These are phyloP conservation scores for Stagonosporopsis chrysanthemi DNA, from an alignment of 2,329 filamentous ascomycete genomes.

Conservation along the genomic window DNA sequence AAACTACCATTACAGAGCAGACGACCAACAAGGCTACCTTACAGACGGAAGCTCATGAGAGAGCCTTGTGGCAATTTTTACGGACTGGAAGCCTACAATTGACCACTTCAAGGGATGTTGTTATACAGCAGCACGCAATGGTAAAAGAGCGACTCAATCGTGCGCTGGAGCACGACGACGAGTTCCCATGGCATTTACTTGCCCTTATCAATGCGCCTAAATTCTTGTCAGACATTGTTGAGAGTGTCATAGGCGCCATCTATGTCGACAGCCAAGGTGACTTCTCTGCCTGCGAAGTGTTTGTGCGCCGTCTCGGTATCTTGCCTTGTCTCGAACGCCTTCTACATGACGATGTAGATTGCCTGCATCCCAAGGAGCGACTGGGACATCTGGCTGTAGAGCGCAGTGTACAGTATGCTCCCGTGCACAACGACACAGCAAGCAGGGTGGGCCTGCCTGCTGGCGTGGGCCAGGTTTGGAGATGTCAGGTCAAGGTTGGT, in stretches of 20 bases:
- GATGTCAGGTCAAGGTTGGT: constrained; percentile 47
- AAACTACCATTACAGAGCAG: constrained; percentile 54
- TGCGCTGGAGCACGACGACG: constrained; percentile 58
- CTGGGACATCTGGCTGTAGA: constrained; percentile 66
- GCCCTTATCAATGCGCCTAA: constrained; percentile 58
- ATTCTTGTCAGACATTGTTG: constrained; percentile 64
- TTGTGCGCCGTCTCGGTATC: constrained; percentile 72
- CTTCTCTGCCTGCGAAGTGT: constrained; percentile 58
- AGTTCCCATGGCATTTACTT: constrained; percentile 81
- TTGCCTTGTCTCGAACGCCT: constrained; percentile 68
- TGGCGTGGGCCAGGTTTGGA: constrained; percentile 27
- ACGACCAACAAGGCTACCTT: constrained; percentile 43
- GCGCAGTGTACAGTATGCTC: constrained; percentile 63
- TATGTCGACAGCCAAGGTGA: constrained; percentile 71
- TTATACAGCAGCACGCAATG: constrained; percentile 55
- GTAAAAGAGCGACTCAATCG: constrained; percentile 60
- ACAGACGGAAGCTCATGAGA: constrained; percentile 32
- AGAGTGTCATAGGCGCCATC: constrained; percentile 80
- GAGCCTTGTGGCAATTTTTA: constrained; percentile 74
- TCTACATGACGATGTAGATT: constrained; percentile 58
- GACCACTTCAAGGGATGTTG: constrained; percentile 54
- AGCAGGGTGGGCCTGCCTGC: background rate
- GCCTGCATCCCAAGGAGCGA: constrained; percentile 72
- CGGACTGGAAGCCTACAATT: constrained; percentile 63
- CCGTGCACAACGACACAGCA: constrained; percentile 13